Base-by-base conservation (phyloP, 2,329 filamentous ascomycete genomes). In the Penicillium nordicum region DNA sequence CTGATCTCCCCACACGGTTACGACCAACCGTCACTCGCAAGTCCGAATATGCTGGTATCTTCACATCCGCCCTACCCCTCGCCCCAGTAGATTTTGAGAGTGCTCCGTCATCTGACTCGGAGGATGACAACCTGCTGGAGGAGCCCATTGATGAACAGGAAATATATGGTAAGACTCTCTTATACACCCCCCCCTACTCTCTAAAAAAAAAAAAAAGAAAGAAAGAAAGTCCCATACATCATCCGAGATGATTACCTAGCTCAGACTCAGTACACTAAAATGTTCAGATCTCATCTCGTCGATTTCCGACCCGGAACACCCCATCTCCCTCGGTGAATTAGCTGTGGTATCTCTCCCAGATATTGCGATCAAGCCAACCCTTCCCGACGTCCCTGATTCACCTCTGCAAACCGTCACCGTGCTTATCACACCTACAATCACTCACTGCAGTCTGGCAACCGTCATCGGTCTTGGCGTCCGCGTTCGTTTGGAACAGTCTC, bases 61-160 rank as follows among this genome's bases (percentile, higher is more conserved):
- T 87, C 70, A 78, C 82, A 59, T 74, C 76, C 57, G 74, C 83
- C 21, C 69, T 81, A 53, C 78, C 81, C 55, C 78, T 79, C 29
- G 21, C 40, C 59, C 70, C 77, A 51, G 74, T 71, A 59, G 80
- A 84, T 65, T 78, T 80, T 36, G 53, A 52, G 12, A 55, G 47
- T 45, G 34, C 27, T 6, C 27, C 16, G 54, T 74, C 73, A 25
- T 73, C 70, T 46, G 71, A 72, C 37, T 71, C 72, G 7, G 74
- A 75, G 34, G 78, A 84, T 49, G 84, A 86, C 56, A 84, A 87
- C 57, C 81, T 85, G 47, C 78, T 80, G 1, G 80, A 86, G 36
- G 92, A 97, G 66, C 89, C 89, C 55, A 96, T 99, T 64, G 94
- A 99, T 71, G 90, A 95, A 73, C 94, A 97, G 74, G 94, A 99